These are phyloP conservation scores for Castanea sativa DNA, from an alignment of 306 rosid species.

Conservation along the genomic window DNA sequence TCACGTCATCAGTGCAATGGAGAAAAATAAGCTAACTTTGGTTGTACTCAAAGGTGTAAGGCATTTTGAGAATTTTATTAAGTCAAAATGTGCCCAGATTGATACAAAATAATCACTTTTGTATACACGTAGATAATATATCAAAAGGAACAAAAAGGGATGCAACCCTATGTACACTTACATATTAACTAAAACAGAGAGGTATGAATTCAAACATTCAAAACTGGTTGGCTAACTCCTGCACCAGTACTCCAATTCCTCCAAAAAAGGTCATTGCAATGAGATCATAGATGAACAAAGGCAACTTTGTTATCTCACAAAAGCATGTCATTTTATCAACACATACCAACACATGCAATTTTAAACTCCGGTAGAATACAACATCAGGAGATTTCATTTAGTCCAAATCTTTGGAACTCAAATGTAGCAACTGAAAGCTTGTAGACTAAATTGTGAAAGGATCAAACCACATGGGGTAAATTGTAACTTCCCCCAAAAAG, in stretches of 20 bases:
- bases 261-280: not conserved
- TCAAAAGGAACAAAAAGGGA: no score
- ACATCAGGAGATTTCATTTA: no score
- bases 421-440: no score
- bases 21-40: not conserved
- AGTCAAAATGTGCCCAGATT: not conserved
- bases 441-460: no score
- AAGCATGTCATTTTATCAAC: constrained; percentile 13
- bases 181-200: not conserved
- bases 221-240: not conserved
- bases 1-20: not conserved
- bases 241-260: constrained; percentile 15
- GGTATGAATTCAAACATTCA: not conserved
- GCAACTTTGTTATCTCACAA: constrained; percentile 14
- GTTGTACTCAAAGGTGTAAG: not conserved
- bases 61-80: not conserved
- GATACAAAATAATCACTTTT: not conserved
- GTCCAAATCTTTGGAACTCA: no score
- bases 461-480: no score
- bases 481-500: not conserved
- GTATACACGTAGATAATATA: no score
- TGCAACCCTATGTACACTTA: no score
- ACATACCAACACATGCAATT: constrained; percentile 11
- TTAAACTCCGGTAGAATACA: not conserved
- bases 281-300: constrained; percentile 3